phyloP scores from a whole-genome alignment of 1,139 yeast species.

The Kurtzmaniella quercitrusa region DNA sequence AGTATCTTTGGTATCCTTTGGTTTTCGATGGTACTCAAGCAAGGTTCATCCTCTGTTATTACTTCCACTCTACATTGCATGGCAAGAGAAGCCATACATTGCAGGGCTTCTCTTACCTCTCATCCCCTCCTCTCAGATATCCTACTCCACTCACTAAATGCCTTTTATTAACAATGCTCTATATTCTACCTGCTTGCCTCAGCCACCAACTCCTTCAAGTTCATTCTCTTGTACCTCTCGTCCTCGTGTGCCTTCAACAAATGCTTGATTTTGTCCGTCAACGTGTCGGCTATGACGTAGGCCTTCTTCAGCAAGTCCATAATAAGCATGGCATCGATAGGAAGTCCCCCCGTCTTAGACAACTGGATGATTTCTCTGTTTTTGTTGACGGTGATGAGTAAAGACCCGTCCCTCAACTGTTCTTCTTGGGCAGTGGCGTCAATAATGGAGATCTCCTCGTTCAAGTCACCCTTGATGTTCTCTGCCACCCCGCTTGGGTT shows the following conservation, averaged over 20 bases:
- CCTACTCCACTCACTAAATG: no score
- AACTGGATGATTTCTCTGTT: slow-evolving; percentile 89
- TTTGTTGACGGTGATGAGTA: slow-evolving; percentile 83
- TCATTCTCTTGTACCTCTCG: slow-evolving; percentile 24
- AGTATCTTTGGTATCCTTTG: no score
- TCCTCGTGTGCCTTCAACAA: slow-evolving; percentile 54
- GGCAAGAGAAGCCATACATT: no score
- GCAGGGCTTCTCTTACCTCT: no score
- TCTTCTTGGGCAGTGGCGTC: slow-evolving; percentile 85
- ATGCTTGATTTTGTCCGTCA: slow-evolving; percentile 61
- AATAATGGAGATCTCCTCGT: slow-evolving; percentile 57
- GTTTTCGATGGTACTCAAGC: no score
- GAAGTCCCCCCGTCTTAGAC: slow-evolving; percentile 85
- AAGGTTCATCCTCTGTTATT: no score
- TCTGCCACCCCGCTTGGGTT: slow-evolving; percentile 62
- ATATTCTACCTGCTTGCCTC: slow-evolving; percentile 19
- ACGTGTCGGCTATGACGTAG: slow-evolving; percentile 52
- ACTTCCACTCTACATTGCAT: no score
- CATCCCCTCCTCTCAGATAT: no score
- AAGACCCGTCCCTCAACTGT: slow-evolving; percentile 65
- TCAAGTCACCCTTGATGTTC: slow-evolving; percentile 61
- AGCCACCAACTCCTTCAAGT: slow-evolving; percentile 33
- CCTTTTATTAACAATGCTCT: not conserved
- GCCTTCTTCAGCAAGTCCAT: slow-evolving; percentile 71
- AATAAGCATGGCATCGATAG: slow-evolving; percentile 69